Conservation (phyloP, 108 stramenopile genomes). For the Nannochloropsis oceanica region DNA sequence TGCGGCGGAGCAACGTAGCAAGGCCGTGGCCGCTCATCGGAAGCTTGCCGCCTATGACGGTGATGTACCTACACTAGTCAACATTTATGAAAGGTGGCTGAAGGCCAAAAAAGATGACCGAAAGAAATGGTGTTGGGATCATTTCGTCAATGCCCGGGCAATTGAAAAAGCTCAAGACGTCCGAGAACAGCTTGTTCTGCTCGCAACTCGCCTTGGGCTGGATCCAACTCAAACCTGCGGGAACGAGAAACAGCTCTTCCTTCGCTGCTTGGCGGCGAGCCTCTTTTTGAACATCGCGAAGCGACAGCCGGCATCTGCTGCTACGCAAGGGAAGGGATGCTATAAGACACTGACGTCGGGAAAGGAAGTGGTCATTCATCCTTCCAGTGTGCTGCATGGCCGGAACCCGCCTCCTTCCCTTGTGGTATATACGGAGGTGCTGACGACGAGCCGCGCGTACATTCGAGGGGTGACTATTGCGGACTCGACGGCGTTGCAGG, state of each 20-base stretch:
- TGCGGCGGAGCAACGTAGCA: neutral
- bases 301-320: conserved; percentile 11
- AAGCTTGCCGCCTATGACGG: conserved; percentile 23
- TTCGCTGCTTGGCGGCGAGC: conserved; percentile 31
- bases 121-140: conserved; percentile 13
- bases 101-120: conserved; percentile 13
- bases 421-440: conserved; percentile 16
- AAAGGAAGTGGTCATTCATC: conserved; percentile 10
- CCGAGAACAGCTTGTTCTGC: conserved; percentile 15
- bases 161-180: conserved; percentile 18
- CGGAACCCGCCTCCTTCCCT: conserved; percentile 8
- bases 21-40: conserved; percentile 6
- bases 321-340: neutral
- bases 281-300: conserved; percentile 32
- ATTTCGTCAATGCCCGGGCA: conserved; percentile 30
- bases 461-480: neutral
- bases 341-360: conserved; percentile 9
- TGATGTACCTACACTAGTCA: conserved; percentile 22
- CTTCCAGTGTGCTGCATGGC: neutral
- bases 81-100: conserved; percentile 23
- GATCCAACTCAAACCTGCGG: conserved; percentile 16
- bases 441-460: conserved; percentile 5
- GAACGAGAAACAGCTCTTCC: conserved; percentile 26
- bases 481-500: neutral
- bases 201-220: neutral